Evolutionary conservation across 2,329 filamentous ascomycete genomes (phyloP).

Genomic region (Plectosphaerella sp.): DNA sequence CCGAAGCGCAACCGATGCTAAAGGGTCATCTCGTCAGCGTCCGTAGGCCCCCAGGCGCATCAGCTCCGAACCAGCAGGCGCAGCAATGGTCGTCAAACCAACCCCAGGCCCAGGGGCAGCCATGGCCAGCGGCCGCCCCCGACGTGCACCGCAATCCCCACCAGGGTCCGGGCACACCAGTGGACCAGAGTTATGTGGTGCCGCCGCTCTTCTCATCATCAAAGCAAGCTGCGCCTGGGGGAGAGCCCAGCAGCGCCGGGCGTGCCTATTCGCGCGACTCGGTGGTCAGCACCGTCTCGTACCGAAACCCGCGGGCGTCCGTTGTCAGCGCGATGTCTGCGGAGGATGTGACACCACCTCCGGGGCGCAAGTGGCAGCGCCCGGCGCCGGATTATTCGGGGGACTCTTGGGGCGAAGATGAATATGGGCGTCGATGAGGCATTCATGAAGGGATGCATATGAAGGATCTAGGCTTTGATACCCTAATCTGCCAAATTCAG

Average conservation of each 20-base stretch:
- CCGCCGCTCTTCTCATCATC: conserved; percentile 8
- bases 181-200: background rate
- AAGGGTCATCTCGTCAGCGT: conserved; percentile 13
- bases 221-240: background rate
- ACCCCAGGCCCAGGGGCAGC: background rate
- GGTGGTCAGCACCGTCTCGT: background rate
- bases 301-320: background rate
- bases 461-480: too few relatives aligned
- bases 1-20: conserved; percentile 14
- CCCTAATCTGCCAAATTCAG: too few relatives aligned
- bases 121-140: background rate
- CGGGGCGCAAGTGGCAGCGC: conserved; percentile 16
- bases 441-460: background rate
- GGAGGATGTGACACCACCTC: background rate
- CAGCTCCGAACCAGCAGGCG: too few relatives aligned
- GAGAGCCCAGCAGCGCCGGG: background rate
- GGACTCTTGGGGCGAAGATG: conserved; percentile 19
- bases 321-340: background rate
- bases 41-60: background rate
- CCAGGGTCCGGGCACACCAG: background rate
- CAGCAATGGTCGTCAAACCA: background rate
- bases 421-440: conserved; percentile 4
- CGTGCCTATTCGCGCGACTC: background rate
- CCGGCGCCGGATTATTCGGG: conserved; percentile 22
- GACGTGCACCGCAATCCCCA: background rate